Evolutionary conservation across 805 yeast species (phyloP).

Genomic region (Grigorovia yakushimaensis): DNA sequence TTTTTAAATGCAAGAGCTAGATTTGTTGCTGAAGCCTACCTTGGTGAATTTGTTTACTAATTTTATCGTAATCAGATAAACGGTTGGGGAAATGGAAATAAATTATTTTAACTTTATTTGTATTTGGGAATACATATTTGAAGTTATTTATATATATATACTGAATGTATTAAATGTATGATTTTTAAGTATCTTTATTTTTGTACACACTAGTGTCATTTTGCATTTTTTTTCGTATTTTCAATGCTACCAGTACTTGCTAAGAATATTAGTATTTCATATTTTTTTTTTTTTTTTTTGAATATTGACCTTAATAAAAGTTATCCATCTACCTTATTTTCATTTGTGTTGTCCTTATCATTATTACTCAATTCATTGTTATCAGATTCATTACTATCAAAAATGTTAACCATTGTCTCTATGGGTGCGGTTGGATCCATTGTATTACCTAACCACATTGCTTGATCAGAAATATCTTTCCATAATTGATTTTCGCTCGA

Average conservation of each 20-base stretch:
- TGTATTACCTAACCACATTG: slow-evolving; percentile 55
- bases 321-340: background rate
- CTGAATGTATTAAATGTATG: too few species aligned
- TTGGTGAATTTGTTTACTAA: slow-evolving; percentile 71
- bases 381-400: background rate
- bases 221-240: too few species aligned
- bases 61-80: too few species aligned
- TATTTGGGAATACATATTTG: background rate
- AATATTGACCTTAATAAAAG: too few species aligned
- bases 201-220: too few species aligned
- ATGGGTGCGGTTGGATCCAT: slow-evolving; percentile 24
- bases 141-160: background rate
- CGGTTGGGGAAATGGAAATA: too few species aligned
- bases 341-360: background rate
- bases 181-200: too few species aligned
- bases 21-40: slow-evolving; percentile 92
- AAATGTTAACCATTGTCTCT: slow-evolving; percentile 14
- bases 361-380: background rate
- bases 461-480: slow-evolving; percentile 71
- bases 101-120: too few species aligned
- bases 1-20: slow-evolving; percentile 96
- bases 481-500: slow-evolving; percentile 47
- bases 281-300: too few species aligned
- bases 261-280: too few species aligned
- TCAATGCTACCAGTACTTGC: too few species aligned